phyloP scores from a whole-genome alignment of 306 rosid genomes.

The Vicia sativa region DNA sequence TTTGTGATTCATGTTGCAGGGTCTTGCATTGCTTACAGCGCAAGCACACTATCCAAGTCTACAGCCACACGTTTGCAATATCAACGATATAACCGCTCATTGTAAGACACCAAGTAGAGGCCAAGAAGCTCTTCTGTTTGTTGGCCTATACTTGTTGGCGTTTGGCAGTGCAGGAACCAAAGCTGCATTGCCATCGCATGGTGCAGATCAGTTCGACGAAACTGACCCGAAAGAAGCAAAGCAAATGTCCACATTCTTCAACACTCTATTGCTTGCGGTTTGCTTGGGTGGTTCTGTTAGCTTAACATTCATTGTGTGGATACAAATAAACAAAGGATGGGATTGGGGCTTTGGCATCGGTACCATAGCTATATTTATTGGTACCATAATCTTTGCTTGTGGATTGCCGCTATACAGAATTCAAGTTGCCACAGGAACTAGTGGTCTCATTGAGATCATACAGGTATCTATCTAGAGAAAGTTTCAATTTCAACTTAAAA shows the following conservation, averaged over 20 bases:
- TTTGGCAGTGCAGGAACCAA: slow-evolving; percentile 69
- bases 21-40: slow-evolving; percentile 58
- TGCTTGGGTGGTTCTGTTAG: slow-evolving; percentile 74
- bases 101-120: slow-evolving; percentile 55
- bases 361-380: slow-evolving; percentile 56
- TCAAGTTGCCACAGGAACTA: slow-evolving; percentile 57
- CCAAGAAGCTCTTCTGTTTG: slow-evolving; percentile 60
- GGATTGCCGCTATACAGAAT: slow-evolving; percentile 79
- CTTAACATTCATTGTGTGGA: slow-evolving; percentile 75
- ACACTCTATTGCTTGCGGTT: slow-evolving; percentile 60
- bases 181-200: slow-evolving; percentile 84
- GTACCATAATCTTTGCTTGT: slow-evolving; percentile 47
- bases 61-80: slow-evolving; percentile 59
- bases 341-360: slow-evolving; percentile 82
- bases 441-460: slow-evolving; percentile 59
- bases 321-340: slow-evolving; percentile 82
- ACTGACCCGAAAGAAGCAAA: slow-evolving; percentile 68
- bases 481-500: no score
- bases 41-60: slow-evolving; percentile 78
- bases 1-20: slow-evolving; percentile 47
- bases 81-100: slow-evolving; percentile 34
- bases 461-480: slow-evolving; percentile 48
- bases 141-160: slow-evolving; percentile 68
- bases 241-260: slow-evolving; percentile 80
- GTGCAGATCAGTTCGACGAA: slow-evolving; percentile 90